Base-by-base conservation (phyloP, 2,329 filamentous ascomycete genomes). In the Colletotrichum filicis region DNA sequence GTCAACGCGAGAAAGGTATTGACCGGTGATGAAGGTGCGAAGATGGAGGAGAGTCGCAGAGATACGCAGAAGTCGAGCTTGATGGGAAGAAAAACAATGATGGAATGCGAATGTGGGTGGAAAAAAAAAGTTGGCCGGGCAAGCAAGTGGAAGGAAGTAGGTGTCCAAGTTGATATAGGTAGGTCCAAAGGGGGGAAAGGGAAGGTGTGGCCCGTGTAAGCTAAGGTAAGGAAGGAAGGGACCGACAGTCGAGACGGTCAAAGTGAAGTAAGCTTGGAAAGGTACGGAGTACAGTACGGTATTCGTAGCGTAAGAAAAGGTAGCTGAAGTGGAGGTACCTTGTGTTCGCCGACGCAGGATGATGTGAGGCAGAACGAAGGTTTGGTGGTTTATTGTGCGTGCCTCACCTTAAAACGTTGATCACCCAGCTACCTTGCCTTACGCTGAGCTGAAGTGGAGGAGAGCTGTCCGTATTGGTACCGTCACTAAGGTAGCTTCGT, bases 81-180 rank as follows among this genome's bases (percentile, higher is more conserved):
- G 61, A 30, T 66, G 49, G 57, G 49, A 52, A 52, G 65, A 46
- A 26, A 56, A 52, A 56, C 12, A 26, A 70, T 56, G 60, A 64
- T 55, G 49, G 49, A 57, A 56, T 60, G 60, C 19, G 62, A 30
- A 42, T 42, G 37, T 42, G 37, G 30, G 32, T 73, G 55, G 60
- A 65, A 53, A 57, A 35, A 57, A 16, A 57, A 61, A 16, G 46
- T 6, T 70, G 60, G 35, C n/a, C 46, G 32, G 2, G 9, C 32
- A 61, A 35, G 60, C 64, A 7, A 22, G 37, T 61, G 55, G 26
- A 65, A 49, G 66, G 62, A 66, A 61, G 66, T 56, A 60, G 42
- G 61, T 55, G 61, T 57, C 26, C 66, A 73, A 73, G 66, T 73
- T 73, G 70, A 73, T 73, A 73, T 73, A 73, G 60, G 66, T 66